phyloP scores from a whole-genome alignment of 2,329 filamentous ascomycete species.

The Nannizzia gypsea region DNA sequence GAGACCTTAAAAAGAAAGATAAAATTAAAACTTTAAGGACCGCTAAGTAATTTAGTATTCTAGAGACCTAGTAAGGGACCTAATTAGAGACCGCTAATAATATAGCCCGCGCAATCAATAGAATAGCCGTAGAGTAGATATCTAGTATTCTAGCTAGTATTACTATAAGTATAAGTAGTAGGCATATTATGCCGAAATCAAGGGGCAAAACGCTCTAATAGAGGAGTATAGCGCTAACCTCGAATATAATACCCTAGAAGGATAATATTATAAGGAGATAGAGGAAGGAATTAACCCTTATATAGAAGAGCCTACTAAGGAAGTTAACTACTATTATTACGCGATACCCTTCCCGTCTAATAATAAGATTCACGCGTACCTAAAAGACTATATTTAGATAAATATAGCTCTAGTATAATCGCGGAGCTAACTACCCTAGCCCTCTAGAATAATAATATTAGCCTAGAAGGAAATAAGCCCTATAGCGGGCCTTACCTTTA shows the following conservation, averaged over 20 bases:
- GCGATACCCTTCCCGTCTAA: background rate
- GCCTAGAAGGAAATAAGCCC: background rate
- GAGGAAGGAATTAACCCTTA: background rate
- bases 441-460: background rate
- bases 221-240: no score
- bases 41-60: no score
- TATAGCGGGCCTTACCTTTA: background rate
- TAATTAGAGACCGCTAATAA: background rate
- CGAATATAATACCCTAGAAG: background rate
- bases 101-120: background rate
- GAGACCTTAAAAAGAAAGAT: background rate
- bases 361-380: background rate
- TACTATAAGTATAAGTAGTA: background rate
- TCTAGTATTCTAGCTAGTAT: background rate
- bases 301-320: background rate
- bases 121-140: background rate
- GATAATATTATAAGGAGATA: background rate
- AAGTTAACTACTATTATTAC: background rate
- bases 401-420: background rate
- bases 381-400: background rate
- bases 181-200: background rate
- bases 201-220: background rate
- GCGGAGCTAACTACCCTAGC: background rate
- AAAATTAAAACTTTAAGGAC: background rate
- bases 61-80: background rate